Evolutionary conservation across 1,139 yeast genomes (phyloP), one percentile per base, ranked within the genome.

Genomic region (Protomyces lactucae-debilis): DNA sequence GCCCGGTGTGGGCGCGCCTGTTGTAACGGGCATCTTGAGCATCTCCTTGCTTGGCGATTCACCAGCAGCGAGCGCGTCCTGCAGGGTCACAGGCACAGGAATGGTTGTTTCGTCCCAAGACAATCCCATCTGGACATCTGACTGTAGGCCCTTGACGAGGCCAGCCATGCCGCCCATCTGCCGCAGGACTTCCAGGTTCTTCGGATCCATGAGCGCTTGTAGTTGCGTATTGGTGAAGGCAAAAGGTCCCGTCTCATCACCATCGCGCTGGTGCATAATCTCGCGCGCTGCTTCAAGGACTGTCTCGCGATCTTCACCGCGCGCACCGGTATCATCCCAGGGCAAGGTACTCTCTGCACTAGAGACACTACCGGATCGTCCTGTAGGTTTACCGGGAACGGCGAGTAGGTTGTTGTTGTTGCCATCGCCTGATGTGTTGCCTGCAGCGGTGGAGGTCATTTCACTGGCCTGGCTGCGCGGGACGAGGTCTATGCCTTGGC

Each of bases 151-250:
- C 10, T 60, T 55, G 8, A 72, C 73, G 8, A 78, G 71, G 10
- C 72, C 73, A 2, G 68, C 69, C 23, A 74, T 68, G 3, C 77
- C 77, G 32, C 77, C 78, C 39, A 76, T 66, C 23, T 71, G 74
- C 28, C 69, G 61, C 53, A 78, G 69, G 14, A 77, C 72, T 60
- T 72, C 73, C 4, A 77, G 73, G 60, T 76, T 75, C 63, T 77
- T 77, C n/a, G 79, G 78, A 65, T 78, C 81, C 16, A 75, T 71
- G 45, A 78, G 72, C 6, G 74, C 69, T 52, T 70, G 70, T 40
- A 78, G 73, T 67, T 78, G 78, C 48, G 69, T 72, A 3, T 74
- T 72, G 5, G 73, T 70, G 32, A 73, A 65, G 25, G 71, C 69
- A 65, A 69, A 71, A 4, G 70, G 70, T 8, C 67, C 66, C 23